Base-by-base conservation (phyloP, 768 basidiomycete species). In the Hericium erinaceus region DNA sequence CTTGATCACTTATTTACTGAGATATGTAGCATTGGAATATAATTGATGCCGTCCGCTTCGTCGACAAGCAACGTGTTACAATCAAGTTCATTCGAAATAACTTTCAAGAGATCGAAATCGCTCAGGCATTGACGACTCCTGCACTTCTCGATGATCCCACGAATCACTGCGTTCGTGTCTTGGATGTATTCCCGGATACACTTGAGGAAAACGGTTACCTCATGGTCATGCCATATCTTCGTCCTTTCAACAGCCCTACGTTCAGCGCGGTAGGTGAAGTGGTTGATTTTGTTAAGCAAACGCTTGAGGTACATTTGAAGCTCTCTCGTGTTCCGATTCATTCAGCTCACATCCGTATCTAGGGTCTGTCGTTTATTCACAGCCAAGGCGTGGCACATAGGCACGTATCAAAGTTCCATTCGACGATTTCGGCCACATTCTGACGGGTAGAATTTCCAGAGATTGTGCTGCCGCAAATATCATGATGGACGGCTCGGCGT, bases 401-500 rank as follows among this genome's bases (percentile, higher is more conserved):
- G 49, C 7, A 26, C 18, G 11, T 39, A 11, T 18, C 37, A 16
- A 33, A 8, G 5, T 33, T 33, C 8, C 8, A 1, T 9, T 26
- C 41, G 41, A 44, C 7, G 28, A 52, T 1, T 33, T 37, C 24
- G 24, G 24, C 24, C 4, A 24, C 24, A 24, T 24, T 24, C 4
- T 24, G 24, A 24, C 24, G 24, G 24, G 28, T 33, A 33, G 13
- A 28, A 38, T 3, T 10, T 52, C 3, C 18, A 63, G 62, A n/a
- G 62, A 62, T 22, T 58, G 60, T 28, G 59, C 61, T 1, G 16
- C 53, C 16, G 50, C 26, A 0, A 65, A 65, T 53, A 58, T 63
- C 48, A 61, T 65, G 64, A 65, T 65, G 62, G 64, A 65, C 40
- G 64, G 56, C 1, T 46, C 44, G 1, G 48, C 62, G 2, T 28